A percentile compares a stretch with the other conserved stretches of the same genome.
Evolutionary conservation across 306 rosid species (phyloP).

Genomic region (Delonix regia): DNA sequence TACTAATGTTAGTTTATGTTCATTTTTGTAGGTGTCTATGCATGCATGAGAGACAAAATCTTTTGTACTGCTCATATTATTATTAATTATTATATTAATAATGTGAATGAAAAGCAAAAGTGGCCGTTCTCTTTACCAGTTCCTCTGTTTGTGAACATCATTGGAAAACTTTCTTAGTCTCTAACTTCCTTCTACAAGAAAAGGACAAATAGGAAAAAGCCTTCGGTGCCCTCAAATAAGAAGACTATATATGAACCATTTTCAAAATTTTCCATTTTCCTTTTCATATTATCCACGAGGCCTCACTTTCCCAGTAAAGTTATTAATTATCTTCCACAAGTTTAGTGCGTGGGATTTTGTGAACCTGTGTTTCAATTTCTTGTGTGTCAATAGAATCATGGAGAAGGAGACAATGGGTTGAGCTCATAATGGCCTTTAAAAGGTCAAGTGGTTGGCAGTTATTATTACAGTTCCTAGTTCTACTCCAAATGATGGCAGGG

Average conservation of each 20-base stretch:
- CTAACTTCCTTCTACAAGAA: neutral
- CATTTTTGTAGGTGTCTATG: neutral
- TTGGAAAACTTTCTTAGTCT: neutral
- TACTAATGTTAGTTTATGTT: neutral
- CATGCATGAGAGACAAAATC: neutral
- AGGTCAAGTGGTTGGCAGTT: too few relatives aligned
- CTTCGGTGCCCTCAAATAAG: neutral
- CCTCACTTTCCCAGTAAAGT: neutral
- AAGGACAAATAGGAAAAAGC: neutral
- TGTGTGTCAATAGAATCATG: neutral
- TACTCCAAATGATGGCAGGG: too few relatives aligned
- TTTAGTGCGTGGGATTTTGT: neutral
- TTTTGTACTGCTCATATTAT: too few relatives aligned
- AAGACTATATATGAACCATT: neutral
- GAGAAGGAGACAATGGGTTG: neutral
- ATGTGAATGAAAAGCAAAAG: constrained; percentile 18
- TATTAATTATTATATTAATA: too few relatives aligned
- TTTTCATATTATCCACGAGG: neutral
- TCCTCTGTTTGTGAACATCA: constrained; percentile 5
- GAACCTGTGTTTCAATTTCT: neutral
- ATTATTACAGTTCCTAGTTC: too few relatives aligned
- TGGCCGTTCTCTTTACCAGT: neutral
- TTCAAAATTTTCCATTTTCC: neutral
- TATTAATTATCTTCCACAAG: neutral
- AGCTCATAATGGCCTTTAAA: neutral